Percentiles rank a stretch among this genome's conserved stretches.
These are phyloP conservation scores for Sordaria brevicollis DNA, from an alignment of 495 filamentous ascomycete species.

Conservation along the genomic window DNA sequence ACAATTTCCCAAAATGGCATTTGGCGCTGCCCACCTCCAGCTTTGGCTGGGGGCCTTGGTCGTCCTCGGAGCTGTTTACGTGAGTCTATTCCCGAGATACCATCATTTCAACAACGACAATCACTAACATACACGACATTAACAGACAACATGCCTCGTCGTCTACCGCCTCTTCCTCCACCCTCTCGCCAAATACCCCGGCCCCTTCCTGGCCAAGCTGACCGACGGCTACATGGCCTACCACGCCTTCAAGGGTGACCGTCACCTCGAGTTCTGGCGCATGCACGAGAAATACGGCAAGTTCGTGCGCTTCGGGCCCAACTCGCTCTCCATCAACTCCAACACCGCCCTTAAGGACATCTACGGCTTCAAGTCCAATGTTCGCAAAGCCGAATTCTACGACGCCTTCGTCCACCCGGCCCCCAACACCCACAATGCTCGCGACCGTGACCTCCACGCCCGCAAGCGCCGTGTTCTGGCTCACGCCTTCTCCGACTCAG, in stretches of 20 bases:
- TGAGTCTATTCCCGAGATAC: background rate
- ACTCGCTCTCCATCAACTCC: conserved; percentile 49
- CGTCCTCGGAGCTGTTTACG: conserved; percentile 11
- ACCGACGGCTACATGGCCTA: conserved; percentile 47
- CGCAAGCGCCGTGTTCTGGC: conserved; percentile 53
- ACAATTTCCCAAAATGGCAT: conserved; percentile 8
- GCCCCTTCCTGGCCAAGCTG: conserved; percentile 47
- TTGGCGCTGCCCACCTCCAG: conserved; percentile 17
- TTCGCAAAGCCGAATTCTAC: conserved; percentile 56
- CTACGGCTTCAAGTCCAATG: conserved; percentile 51
- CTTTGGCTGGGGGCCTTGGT: conserved; percentile 19
- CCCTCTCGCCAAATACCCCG: conserved; percentile 56
- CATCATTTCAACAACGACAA: background rate
- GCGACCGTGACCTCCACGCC: conserved; percentile 49
- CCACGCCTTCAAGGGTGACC: conserved; percentile 48
- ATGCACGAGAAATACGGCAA: conserved; percentile 49
- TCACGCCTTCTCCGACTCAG: conserved; percentile 51
- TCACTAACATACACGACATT: background rate
- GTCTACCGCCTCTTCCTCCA: conserved; percentile 51
- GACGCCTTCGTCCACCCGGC: conserved; percentile 49
- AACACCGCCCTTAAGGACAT: conserved; percentile 48
- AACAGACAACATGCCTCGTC: conserved; percentile 20
- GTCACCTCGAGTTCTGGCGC: conserved; percentile 48
- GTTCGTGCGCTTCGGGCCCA: conserved; percentile 51
- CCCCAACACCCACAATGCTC: conserved; percentile 49